A percentile compares a stretch with the other conserved stretches of the same genome.
phyloP scores from a whole-genome alignment of 1,284 basidiomycete genomes.

The Heterobasidion occidentale region DNA sequence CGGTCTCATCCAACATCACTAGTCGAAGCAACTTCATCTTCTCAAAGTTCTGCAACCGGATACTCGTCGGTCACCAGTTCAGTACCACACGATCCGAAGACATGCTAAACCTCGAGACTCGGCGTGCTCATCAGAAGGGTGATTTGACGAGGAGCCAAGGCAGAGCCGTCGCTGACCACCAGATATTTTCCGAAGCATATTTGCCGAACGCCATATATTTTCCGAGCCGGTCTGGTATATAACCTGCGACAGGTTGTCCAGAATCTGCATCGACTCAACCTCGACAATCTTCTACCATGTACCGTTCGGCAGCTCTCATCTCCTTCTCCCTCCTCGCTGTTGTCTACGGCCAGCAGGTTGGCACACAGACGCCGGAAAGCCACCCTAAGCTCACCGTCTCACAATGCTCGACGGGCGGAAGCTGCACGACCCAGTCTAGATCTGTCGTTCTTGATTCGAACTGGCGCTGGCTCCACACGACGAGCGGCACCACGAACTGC shows the following conservation, averaged over 20 bases:
- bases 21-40: background rate
- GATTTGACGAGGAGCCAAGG: background rate
- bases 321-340: conserved; percentile 20
- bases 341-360: conserved; percentile 29
- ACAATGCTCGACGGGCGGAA: conserved; percentile 29
- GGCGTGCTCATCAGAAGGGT: background rate
- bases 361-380: conserved; percentile 29
- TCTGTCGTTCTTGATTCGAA: conserved; percentile 41
- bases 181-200: background rate
- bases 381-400: conserved; percentile 33
- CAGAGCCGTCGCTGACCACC: too few species aligned
- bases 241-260: background rate
- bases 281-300: background rate
- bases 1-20: background rate
- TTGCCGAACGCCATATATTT: background rate
- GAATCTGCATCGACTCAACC: background rate
- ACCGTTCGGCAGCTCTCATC: conserved; percentile 1
- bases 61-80: background rate
- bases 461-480: conserved; percentile 44
- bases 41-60: too few species aligned
- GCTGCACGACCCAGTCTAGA: conserved; percentile 26
- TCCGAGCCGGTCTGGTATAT: background rate
- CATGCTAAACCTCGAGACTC: background rate
- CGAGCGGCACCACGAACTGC: conserved; percentile 39
- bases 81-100: background rate